phyloP scores from a whole-genome alignment of 1,139 yeast genomes.

The Yamadazyma mexicana region DNA sequence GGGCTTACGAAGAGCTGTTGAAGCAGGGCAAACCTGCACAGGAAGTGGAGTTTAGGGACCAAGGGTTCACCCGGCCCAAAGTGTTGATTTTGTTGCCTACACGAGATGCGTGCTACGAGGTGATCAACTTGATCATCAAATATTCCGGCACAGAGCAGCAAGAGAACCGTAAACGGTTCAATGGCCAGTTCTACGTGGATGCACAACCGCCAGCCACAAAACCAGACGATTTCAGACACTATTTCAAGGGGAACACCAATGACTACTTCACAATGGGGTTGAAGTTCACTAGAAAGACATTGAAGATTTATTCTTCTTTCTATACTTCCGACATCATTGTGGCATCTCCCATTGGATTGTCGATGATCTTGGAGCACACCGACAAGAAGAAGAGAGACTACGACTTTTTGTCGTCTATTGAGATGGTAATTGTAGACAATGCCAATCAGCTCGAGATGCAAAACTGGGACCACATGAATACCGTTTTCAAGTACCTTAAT shows the following conservation, averaged over 20 bases:
- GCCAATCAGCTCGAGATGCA: constrained; percentile 90
- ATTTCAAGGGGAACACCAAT: constrained; percentile 86
- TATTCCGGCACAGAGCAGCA: constrained; percentile 71
- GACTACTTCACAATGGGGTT: constrained; percentile 90
- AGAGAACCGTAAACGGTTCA: constrained; percentile 79
- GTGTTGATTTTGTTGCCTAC: constrained; percentile 83
- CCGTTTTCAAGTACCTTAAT: constrained; percentile 72
- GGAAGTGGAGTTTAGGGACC: constrained; percentile 74
- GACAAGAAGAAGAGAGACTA: constrained; percentile 56
- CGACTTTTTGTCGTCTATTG: constrained; percentile 88
- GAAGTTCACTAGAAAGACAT: constrained; percentile 83
- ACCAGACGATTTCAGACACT: constrained; percentile 78
- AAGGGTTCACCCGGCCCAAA: constrained; percentile 94
- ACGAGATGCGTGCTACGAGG: constrained; percentile 70
- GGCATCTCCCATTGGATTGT: constrained; percentile 91
- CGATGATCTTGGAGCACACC: constrained; percentile 70
- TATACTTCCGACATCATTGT: constrained; percentile 82
- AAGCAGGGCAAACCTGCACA: constrained; percentile 40
- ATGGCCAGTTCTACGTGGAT: constrained; percentile 62
- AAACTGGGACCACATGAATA: constrained; percentile 83
- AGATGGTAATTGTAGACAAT: constrained; percentile 74
- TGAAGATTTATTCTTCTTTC: constrained; percentile 82
- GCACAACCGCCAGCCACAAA: constrained; percentile 58
- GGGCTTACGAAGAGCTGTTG: constrained; percentile 42
- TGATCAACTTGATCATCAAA: constrained; percentile 62